Evolutionary conservation across 257 asterid genomes (phyloP).

Genomic region (Nicotiana sylvestris): DNA sequence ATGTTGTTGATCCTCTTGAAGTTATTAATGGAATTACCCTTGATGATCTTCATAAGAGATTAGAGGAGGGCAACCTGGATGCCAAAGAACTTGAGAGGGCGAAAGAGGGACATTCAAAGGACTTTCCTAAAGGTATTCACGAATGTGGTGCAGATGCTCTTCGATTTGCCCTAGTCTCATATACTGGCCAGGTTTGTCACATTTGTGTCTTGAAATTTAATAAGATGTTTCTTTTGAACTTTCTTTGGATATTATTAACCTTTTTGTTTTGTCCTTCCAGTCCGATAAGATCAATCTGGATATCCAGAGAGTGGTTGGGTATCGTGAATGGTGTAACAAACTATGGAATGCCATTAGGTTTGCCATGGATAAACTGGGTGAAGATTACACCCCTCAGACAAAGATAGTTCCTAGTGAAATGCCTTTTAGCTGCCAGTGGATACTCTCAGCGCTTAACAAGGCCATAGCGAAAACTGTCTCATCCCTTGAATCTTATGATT

Average conservation of each 20-base stretch:
- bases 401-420: constrained; percentile 36
- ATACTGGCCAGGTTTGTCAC: constrained; percentile 71
- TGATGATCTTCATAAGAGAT: constrained; percentile 69
- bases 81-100: constrained; percentile 66
- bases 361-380: constrained; percentile 90
- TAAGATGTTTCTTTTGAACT: neutral
- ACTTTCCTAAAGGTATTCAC: constrained; percentile 78
- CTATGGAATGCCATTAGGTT: constrained; percentile 90
- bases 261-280: constrained; percentile 34
- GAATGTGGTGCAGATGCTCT: constrained; percentile 94
- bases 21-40: constrained; percentile 70
- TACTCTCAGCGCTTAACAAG: constrained; percentile 73
- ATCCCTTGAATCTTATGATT: constrained; percentile 64
- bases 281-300: constrained; percentile 80
- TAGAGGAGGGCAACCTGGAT: constrained; percentile 84
- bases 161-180: constrained; percentile 85
- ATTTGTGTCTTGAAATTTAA: neutral
- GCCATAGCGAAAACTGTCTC: constrained; percentile 63
- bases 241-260: neutral
- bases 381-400: constrained; percentile 66
- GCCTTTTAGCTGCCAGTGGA: constrained; percentile 97
- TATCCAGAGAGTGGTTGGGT: constrained; percentile 85
- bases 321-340: constrained; percentile 93
- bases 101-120: constrained; percentile 75
- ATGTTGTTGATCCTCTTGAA: constrained; percentile 85